Conservation (phyloP, 805 yeast species). For the Kazachstania africana region DNA sequence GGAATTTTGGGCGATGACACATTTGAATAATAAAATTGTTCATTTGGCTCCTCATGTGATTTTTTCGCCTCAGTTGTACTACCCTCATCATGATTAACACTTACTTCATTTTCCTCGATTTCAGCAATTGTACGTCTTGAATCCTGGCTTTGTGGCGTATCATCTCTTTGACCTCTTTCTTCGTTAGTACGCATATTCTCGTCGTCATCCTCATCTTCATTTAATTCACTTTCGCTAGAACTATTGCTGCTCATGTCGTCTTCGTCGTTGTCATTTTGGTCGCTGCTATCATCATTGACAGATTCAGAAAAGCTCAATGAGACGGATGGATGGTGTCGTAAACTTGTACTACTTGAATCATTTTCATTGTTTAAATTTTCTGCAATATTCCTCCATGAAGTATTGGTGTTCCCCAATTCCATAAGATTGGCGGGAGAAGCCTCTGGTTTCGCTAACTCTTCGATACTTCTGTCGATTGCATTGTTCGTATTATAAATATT, state of each 20-base stretch:
- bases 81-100: background rate
- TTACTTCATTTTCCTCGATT: too few relatives aligned
- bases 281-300: background rate
- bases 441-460: background rate
- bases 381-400: too few relatives aligned
- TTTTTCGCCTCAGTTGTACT: background rate
- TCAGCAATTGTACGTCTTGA: too few relatives aligned
- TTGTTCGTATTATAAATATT: too few relatives aligned
- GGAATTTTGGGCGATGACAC: slow-evolving; percentile 1
- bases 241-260: background rate
- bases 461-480: background rate
- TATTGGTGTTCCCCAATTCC: too few relatives aligned
- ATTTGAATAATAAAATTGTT: slow-evolving; percentile 3
- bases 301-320: too few relatives aligned
- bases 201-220: background rate
- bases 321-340: too few relatives aligned
- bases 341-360: too few relatives aligned
- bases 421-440: background rate
- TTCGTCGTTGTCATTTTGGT: slow-evolving; percentile 1
- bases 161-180: too few relatives aligned
- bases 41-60: too few relatives aligned
- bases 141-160: too few relatives aligned
- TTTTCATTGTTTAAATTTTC: too few relatives aligned
- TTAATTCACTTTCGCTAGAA: background rate
- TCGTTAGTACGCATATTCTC: background rate